phyloP scores from a whole-genome alignment of 1,284 basidiomycete species.

The Ceratobasidium sp. region DNA sequence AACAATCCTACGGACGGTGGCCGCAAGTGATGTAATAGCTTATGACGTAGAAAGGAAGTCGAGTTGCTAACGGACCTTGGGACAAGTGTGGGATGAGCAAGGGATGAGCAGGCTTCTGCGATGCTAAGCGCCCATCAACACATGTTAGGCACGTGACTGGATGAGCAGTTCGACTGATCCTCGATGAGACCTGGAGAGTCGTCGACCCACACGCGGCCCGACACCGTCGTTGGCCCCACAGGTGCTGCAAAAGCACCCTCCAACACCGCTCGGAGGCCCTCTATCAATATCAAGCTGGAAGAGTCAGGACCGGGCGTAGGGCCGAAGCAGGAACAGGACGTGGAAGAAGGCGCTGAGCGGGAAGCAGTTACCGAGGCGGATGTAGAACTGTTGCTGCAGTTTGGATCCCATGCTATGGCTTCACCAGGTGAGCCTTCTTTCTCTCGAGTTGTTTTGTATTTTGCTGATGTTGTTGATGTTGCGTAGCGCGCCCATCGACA shows the following conservation, averaged over 20 bases:
- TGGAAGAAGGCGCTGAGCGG: neutral
- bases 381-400: constrained; percentile 13
- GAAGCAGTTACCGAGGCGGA: constrained; percentile 24
- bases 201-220: neutral
- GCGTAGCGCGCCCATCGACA: constrained; percentile 10
- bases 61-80: no score
- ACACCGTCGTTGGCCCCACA: neutral
- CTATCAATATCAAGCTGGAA: constrained; percentile 16
- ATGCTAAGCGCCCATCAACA: constrained; percentile 5
- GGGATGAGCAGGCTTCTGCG: no score
- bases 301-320: neutral
- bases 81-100: no score
- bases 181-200: constrained; percentile 28
- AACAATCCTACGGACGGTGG: no score
- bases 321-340: constrained; percentile 7
- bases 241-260: neutral
- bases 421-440: neutral
- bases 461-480: neutral
- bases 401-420: neutral
- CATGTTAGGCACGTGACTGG: constrained; percentile 34
- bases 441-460: neutral
- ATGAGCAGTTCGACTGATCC: constrained; percentile 30
- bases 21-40: no score
- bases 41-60: no score
- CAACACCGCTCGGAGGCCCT: neutral